Evolutionary conservation across 306 rosid species (phyloP), one percentile per base, ranked within the genome.

Genomic region (Quercus agrifolia): DNA sequence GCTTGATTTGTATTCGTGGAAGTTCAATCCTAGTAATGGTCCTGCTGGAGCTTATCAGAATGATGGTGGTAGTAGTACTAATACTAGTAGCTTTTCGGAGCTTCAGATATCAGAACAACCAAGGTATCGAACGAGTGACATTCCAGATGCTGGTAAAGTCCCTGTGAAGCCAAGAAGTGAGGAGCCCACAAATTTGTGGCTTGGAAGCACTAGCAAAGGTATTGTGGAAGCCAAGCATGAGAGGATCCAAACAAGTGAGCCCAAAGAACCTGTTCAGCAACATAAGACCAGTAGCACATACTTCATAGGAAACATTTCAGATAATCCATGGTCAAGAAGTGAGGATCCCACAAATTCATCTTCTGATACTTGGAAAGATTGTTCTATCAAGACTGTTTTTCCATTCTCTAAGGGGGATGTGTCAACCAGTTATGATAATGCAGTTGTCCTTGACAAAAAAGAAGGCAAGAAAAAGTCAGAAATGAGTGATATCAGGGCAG

Each of bases 1-100:
- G 72, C 91, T 89, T 77, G 98, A 90, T 92, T 83, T 92, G 69
- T 85, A 84, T 78, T 83, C 97, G 13, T 89, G 93, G 97, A 91
- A 95, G 82, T 75, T 76, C 80, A 88, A 78, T 77, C 74, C 85
- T 58, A 83, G 88, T 83, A 94, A 92, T 80, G 96, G 96, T 82
- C 83, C 85, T 56, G 75, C 54, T 25, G 89, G 82, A 59, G 81
- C 83, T 33, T 74, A 77, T 87, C 91, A 80, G 78, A 87, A 71
- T 78, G 93, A 89, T 52, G 80, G 83, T 70, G 84, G 80, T 72
- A 77, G 78, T 73, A 79, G 72, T 84, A 78, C 69, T 63, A 71
- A 33, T 66, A 74, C 69, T 58, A 71, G 33, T 70, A 76, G 70
- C 75, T 57, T 79, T 77, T 78, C 68, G 1, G 92, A 85, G 85